Base-by-base conservation (phyloP, 2,329 filamentous ascomycete species). In the Fulvia fulva region DNA sequence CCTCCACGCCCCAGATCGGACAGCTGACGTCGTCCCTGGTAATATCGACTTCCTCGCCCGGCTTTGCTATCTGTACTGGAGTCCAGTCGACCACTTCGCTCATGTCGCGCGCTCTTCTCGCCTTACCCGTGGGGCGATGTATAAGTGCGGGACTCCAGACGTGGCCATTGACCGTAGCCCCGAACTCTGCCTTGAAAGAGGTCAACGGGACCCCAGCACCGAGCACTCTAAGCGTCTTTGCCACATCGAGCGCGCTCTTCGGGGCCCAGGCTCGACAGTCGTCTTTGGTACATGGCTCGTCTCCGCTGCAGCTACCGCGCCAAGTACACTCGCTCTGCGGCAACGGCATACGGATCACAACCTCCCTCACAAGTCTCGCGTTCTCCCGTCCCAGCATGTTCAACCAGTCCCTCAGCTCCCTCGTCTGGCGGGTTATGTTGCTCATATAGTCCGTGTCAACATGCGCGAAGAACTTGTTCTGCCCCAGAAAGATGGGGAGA, bases 401-500 rank as follows among this genome's bases (percentile, higher is more conserved):
- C 3, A 22, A 3, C 44, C 44, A 46, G 3, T 11, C 7, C 9
- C 44, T 8, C 21, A 46, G 6, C 5, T 46, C 21, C 21, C 6
- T 23, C 21, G 44, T 46, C 5, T 46, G 7, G 19, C 5, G 21
- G 7, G 3, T 8, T 5, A 5, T 4, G 5, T 22, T 21, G 44
- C 7, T 22, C 21, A 46, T 8, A 5, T 22, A 6, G 12, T 46
- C 44, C 3, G 9, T 11, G 23, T 46, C 12, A 19, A 46, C 16
- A 19, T 46, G 22, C 5, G 59, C 56, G 7, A 61, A 63, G 45
- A 66, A 67, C 11, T 50, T 58, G 54, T 62, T 64, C 32, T 44
- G 47, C 0, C 55, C 49, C 30, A 65, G 66, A 58, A 61, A 67
- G n/a, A 66, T 45, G 1, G 60, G 63, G 14, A 66, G 53, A 3